phyloP scores from a whole-genome alignment of 768 basidiomycete genomes.

The Lentinula raphanica region DNA sequence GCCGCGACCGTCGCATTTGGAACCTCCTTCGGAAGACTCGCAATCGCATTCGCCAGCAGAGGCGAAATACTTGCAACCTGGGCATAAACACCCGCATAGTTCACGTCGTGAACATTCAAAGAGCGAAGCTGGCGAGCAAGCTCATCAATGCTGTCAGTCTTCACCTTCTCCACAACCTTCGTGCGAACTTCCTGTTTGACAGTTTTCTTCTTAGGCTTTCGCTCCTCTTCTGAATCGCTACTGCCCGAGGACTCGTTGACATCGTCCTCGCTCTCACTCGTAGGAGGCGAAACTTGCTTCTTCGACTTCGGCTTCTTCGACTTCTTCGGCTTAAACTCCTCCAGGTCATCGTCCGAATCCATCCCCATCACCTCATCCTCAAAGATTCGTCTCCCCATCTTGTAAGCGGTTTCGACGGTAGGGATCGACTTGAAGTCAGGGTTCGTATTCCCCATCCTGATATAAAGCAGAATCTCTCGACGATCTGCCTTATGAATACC shows the following conservation, averaged over 20 bases:
- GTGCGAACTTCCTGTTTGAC: not conserved
- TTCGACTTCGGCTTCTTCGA: not conserved
- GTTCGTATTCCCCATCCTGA: too few species aligned
- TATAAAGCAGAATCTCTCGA: not conserved
- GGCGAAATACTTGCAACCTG: not conserved
- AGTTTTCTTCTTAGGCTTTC: too few species aligned
- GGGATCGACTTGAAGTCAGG: conserved; percentile 5
- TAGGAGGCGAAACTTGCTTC: too few species aligned
- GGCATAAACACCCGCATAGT: not conserved
- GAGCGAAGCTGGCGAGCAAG: not conserved
- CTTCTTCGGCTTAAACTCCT: not conserved
- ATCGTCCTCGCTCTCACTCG: too few species aligned
- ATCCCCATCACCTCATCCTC: too few species aligned
- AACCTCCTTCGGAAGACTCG: not conserved
- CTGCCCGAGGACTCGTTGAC: too few species aligned
- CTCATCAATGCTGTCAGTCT: not conserved
- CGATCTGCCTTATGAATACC: not conserved
- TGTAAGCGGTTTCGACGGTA: too few species aligned
- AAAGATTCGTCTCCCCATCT: too few species aligned
- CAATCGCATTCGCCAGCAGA: not conserved
- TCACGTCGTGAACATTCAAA: not conserved
- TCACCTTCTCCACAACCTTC: not conserved
- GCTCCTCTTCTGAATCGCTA: too few species aligned
- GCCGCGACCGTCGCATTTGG: not conserved
- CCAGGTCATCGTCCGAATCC: too few species aligned